phyloP scores from a whole-genome alignment of 2,329 filamentous ascomycete species.

The Zopfia rhizophila region DNA sequence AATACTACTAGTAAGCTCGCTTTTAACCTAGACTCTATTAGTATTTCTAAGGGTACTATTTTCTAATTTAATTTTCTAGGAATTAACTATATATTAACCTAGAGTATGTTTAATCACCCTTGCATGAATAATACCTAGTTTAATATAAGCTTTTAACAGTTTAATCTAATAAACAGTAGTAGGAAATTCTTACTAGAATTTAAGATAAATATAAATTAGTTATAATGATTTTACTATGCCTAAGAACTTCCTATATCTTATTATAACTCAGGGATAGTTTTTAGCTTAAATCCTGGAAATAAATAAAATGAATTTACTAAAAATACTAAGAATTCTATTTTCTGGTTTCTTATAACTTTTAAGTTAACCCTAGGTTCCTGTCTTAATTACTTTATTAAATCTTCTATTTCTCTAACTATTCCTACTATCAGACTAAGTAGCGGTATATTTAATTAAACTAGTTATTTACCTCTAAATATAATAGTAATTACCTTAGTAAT shows the following conservation, averaged over 20 bases:
- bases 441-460: no score
- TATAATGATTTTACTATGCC: slow-evolving; percentile 26
- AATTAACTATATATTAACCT: slow-evolving; percentile 24
- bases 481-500: neutral
- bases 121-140: slow-evolving; percentile 13
- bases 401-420: no score
- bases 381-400: no score
- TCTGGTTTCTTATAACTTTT: neutral
- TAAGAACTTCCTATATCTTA: slow-evolving; percentile 16
- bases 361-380: neutral
- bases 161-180: slow-evolving; percentile 18
- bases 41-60: slow-evolving; percentile 15
- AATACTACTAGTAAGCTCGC: slow-evolving; percentile 16
- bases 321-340: slow-evolving; percentile 10
- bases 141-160: slow-evolving; percentile 15
- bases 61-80: slow-evolving; percentile 24
- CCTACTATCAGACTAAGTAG: no score
- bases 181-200: slow-evolving; percentile 16
- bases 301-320: slow-evolving; percentile 15
- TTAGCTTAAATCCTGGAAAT: slow-evolving; percentile 21
- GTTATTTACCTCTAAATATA: neutral
- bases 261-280: slow-evolving; percentile 23
- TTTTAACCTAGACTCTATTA: slow-evolving; percentile 17
- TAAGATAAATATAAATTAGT: slow-evolving; percentile 12
- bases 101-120: slow-evolving; percentile 14